phyloP scores from a whole-genome alignment of 345 rosid genomes.

The Camelina neglecta region DNA sequence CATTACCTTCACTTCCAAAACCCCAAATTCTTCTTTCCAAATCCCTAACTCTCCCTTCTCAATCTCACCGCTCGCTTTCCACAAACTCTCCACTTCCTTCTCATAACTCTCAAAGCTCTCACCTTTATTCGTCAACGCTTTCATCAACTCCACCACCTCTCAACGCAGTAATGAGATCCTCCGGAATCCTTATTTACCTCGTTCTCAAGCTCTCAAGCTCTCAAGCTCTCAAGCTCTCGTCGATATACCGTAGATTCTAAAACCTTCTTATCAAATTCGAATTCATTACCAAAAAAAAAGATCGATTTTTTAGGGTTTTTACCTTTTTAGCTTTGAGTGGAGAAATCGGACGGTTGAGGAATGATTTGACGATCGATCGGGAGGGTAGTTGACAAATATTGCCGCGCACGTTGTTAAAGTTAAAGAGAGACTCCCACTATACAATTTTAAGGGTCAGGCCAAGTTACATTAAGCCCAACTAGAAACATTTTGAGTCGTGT shows the following conservation, averaged over 20 bases:
- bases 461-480: slow-evolving; percentile 13
- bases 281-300: neutral
- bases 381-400: neutral
- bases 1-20: slow-evolving; percentile 52
- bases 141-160: slow-evolving; percentile 46
- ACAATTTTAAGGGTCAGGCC: slow-evolving; percentile 19
- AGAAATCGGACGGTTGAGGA: slow-evolving; percentile 11
- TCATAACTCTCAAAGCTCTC: slow-evolving; percentile 43
- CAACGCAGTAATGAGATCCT: neutral
- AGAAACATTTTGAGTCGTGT: neutral
- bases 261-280: slow-evolving; percentile 38
- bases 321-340: neutral
- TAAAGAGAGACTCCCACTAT: no score
- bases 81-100: slow-evolving; percentile 52
- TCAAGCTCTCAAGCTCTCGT: slow-evolving; percentile 56
- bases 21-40: slow-evolving; percentile 59
- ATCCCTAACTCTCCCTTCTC: slow-evolving; percentile 58
- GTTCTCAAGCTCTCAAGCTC: slow-evolving; percentile 57
- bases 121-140: slow-evolving; percentile 43
- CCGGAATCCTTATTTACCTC: neutral
- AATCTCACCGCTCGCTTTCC: slow-evolving; percentile 52
- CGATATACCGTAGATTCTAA: slow-evolving; percentile 46
- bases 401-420: neutral
- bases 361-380: neutral
- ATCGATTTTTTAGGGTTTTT: neutral